Percentiles rank a stretch among this genome's conserved stretches.
Evolutionary conservation across 2,329 filamentous ascomycete species (phyloP).

Genomic region (Aspergillus sp.): DNA sequence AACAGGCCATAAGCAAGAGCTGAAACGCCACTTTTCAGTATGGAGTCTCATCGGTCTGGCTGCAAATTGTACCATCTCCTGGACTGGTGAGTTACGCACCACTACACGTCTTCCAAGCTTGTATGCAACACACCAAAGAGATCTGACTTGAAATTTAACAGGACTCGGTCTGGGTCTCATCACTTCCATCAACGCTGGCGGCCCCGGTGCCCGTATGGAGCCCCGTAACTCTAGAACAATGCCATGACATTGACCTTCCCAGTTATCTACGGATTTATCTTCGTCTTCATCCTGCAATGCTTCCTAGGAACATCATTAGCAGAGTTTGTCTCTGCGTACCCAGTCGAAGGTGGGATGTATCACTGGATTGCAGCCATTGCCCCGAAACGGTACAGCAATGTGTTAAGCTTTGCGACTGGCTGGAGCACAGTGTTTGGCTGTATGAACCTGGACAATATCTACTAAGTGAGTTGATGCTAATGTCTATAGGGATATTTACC

Average conservation of each 20-base stretch:
- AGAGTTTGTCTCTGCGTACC: conserved; percentile 53
- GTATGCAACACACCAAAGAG: neutral
- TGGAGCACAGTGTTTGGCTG: conserved; percentile 48
- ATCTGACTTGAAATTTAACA: neutral
- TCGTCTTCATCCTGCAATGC: conserved; percentile 51
- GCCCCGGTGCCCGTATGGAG: conserved; percentile 44
- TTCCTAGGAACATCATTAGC: conserved; percentile 51
- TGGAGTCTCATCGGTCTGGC: conserved; percentile 53
- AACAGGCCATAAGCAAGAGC: conserved; percentile 53
- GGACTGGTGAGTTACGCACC: conserved; percentile 43
- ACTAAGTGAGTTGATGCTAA: neutral
- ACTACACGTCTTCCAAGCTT: neutral
- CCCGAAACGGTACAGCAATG: conserved; percentile 41
- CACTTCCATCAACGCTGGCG: conserved; percentile 52
- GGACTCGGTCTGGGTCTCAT: conserved; percentile 48
- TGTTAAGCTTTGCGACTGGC: conserved; percentile 50
- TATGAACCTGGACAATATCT: conserved; percentile 13
- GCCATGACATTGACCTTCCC: conserved; percentile 17
- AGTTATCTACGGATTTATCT: conserved; percentile 55
- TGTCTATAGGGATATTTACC: conserved; percentile 46
- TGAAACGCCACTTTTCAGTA: conserved; percentile 52
- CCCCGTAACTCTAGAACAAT: neutral
- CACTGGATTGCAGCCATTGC: conserved; percentile 55
- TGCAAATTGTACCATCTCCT: conserved; percentile 55
- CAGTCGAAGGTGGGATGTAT: conserved; percentile 55